Conservation (phyloP, 2,329 filamentous ascomycete species). For the Fusarium sp. region DNA sequence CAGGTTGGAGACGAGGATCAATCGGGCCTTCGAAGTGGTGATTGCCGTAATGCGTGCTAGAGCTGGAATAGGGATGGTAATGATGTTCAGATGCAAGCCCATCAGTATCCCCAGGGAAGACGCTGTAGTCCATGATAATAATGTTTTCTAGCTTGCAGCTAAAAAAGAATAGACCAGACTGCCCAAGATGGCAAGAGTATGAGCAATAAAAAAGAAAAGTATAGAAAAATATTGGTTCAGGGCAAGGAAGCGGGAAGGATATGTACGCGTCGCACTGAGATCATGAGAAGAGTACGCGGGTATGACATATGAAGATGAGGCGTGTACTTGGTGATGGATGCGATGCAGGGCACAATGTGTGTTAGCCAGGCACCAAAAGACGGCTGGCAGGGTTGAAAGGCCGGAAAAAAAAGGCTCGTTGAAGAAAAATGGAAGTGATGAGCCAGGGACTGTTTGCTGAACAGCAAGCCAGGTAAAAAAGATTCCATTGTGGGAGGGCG, state of each 20-base stretch:
- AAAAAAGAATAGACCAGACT: neutral
- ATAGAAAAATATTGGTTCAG: neutral
- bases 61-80: neutral
- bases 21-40: slow-evolving; percentile 15
- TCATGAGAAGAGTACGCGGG: neutral
- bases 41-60: neutral
- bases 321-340: slow-evolving; percentile 8
- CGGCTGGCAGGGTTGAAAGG: neutral
- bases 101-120: neutral
- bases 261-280: neutral
- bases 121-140: slow-evolving; percentile 11
- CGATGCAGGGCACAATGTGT: slow-evolving; percentile 13
- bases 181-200: neutral
- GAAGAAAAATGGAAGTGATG: neutral
- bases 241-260: neutral
- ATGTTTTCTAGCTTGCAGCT: neutral
- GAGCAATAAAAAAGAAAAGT: neutral
- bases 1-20: slow-evolving; percentile 24
- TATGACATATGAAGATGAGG: neutral
- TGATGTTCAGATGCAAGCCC: neutral
- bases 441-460: neutral
- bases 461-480: neutral
- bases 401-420: neutral
- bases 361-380: slow-evolving; percentile 23
- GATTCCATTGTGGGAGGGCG: slow-evolving; percentile 23